phyloP scores from a whole-genome alignment of 345 rosid species.

The Aurinia saxatilis region DNA sequence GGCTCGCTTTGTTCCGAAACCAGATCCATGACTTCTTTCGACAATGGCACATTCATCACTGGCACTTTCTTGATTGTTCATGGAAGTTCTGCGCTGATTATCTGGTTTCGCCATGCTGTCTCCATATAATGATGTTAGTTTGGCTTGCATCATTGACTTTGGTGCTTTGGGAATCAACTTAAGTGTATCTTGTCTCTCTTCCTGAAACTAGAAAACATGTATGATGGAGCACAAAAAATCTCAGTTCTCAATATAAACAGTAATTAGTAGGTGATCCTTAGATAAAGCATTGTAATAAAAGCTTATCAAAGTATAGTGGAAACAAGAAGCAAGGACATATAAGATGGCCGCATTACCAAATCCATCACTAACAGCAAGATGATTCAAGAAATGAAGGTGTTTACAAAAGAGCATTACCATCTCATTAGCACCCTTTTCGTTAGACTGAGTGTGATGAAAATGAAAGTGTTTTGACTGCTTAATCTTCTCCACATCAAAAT shows the following conservation, averaged over 20 bases:
- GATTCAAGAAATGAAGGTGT: not conserved
- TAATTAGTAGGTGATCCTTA: not conserved
- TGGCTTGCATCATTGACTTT: conserved; percentile 47
- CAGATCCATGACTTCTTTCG: conserved; percentile 40
- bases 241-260: not conserved
- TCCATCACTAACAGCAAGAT: not conserved
- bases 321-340: not conserved
- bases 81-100: conserved; percentile 27
- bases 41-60: conserved; percentile 46
- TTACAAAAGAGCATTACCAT: conserved; percentile 16
- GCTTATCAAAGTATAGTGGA: not conserved
- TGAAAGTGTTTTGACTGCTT: conserved; percentile 60
- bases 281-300: not conserved
- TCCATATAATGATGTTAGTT: conserved; percentile 71
- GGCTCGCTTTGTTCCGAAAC: conserved; percentile 52
- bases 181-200: conserved; percentile 30
- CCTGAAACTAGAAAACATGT: conserved; percentile 38
- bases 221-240: not conserved
- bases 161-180: conserved; percentile 39
- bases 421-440: conserved; percentile 30
- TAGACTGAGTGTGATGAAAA: conserved; percentile 42
- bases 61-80: conserved; percentile 34
- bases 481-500: conserved; percentile 52
- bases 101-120: conserved; percentile 39
- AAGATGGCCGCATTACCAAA: not conserved